Percentiles rank a stretch among this genome's conserved stretches.
phyloP scores from a whole-genome alignment of 495 filamentous ascomycete genomes.

The Talaromyces wortmannii region DNA sequence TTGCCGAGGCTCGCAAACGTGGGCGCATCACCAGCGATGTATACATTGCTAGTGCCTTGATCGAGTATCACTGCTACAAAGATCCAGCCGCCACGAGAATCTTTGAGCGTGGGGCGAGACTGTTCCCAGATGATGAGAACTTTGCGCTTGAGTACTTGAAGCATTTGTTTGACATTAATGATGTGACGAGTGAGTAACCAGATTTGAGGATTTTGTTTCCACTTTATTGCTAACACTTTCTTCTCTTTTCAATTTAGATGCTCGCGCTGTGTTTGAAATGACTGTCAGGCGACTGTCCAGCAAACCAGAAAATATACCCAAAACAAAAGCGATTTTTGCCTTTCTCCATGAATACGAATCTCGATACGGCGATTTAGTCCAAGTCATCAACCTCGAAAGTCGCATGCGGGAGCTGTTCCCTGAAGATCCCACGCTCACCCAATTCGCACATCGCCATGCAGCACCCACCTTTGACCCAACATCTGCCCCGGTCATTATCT shows the following conservation, averaged over 20 bases:
- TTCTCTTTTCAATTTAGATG: constrained; percentile 51
- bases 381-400: constrained; percentile 82
- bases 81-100: constrained; percentile 87
- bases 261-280: constrained; percentile 89
- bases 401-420: constrained; percentile 91
- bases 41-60: constrained; percentile 80
- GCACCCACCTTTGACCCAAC: constrained; percentile 67
- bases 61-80: constrained; percentile 94
- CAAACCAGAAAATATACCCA: constrained; percentile 63
- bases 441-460: constrained; percentile 71
- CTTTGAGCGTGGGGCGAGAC: constrained; percentile 84
- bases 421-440: constrained; percentile 67
- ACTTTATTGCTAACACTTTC: not conserved
- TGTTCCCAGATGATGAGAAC: constrained; percentile 86
- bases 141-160: constrained; percentile 94
- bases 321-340: constrained; percentile 74
- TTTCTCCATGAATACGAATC: constrained; percentile 94
- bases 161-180: constrained; percentile 82
- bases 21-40: constrained; percentile 89
- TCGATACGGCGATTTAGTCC: constrained; percentile 83
- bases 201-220: not conserved
- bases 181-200: constrained; percentile 74
- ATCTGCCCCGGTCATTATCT: constrained; percentile 72
- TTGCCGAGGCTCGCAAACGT: constrained; percentile 75
- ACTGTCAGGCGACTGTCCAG: constrained; percentile 70